A percentile compares a stretch with the other conserved stretches of the same genome.
phyloP scores from a whole-genome alignment of 805 yeast genomes.

The Wickerhamiella domercqiae region DNA sequence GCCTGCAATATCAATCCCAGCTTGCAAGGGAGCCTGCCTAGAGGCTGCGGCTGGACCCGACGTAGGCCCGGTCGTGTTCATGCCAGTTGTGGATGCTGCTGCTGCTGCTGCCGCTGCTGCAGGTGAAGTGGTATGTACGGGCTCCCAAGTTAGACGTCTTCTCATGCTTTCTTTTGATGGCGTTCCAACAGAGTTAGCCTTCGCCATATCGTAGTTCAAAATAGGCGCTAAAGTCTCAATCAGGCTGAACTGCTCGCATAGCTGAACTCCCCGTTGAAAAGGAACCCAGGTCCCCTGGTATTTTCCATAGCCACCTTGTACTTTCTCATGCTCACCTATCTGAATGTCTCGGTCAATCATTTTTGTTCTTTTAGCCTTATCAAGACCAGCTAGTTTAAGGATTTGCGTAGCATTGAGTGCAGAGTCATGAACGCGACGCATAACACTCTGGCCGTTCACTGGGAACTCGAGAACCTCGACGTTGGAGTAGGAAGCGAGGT shows the following conservation, averaged over 20 bases:
- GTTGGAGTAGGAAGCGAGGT: conserved; percentile 47
- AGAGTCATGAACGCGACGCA: conserved; percentile 49
- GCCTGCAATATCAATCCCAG: background rate
- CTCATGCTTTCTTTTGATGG: background rate
- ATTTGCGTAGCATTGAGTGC: conserved; percentile 63
- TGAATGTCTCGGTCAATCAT: conserved; percentile 43
- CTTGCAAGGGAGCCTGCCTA: background rate
- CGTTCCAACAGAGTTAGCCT: conserved; percentile 1
- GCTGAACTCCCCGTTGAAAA: conserved; percentile 38
- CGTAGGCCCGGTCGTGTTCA: background rate
- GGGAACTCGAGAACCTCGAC: conserved; percentile 46
- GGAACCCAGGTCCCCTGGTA: conserved; percentile 63
- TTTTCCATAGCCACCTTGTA: conserved; percentile 62
- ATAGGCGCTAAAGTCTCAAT: conserved; percentile 38
- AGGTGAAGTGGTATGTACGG: background rate
- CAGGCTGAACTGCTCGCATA: conserved; percentile 48
- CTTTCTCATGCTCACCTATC: conserved; percentile 51
- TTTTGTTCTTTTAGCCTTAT: conserved; percentile 47
- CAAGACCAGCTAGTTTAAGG: conserved; percentile 51
- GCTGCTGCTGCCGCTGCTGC: conserved; percentile 1
- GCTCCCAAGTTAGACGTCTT: background rate
- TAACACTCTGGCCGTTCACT: conserved; percentile 45
- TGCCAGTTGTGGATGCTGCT: conserved; percentile 1
- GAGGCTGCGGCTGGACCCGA: too few species aligned
- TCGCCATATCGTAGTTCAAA: conserved; percentile 29